phyloP scores from a whole-genome alignment of 305 asterid genomes.

The Solanum hybrid region DNA sequence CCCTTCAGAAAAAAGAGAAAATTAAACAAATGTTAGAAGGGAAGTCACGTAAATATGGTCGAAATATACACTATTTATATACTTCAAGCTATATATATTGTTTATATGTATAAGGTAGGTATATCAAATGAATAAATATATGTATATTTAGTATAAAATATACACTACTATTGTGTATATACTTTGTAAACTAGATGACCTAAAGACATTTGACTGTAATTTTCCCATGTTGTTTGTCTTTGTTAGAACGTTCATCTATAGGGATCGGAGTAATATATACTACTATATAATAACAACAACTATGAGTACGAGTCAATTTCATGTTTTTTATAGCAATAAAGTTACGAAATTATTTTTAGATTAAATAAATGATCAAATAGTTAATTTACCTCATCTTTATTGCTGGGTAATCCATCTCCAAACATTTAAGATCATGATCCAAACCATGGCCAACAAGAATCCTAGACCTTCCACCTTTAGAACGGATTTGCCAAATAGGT shows the following conservation, averaged over 20 bases:
- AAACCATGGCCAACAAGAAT: conserved; percentile 83
- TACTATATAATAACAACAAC: no score
- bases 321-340: background rate
- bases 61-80: background rate
- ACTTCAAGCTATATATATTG: background rate
- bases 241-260: background rate
- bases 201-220: background rate
- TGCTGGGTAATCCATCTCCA: conserved; percentile 69
- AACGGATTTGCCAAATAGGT: conserved; percentile 79
- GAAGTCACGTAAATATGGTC: background rate
- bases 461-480: conserved; percentile 69
- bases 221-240: background rate
- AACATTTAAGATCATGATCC: conserved; percentile 77
- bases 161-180: background rate
- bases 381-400: conserved; percentile 55
- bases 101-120: background rate
- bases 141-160: background rate
- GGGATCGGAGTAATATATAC: background rate
- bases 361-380: background rate
- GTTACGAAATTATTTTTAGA: background rate
- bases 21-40: background rate
- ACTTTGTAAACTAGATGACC: background rate
- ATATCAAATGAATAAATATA: background rate
- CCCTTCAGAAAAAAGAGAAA: conserved; percentile 33
- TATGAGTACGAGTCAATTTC: background rate